Conservation (phyloP, 768 basidiomycete species). For the Tubosaeta brunneosetosa region DNA sequence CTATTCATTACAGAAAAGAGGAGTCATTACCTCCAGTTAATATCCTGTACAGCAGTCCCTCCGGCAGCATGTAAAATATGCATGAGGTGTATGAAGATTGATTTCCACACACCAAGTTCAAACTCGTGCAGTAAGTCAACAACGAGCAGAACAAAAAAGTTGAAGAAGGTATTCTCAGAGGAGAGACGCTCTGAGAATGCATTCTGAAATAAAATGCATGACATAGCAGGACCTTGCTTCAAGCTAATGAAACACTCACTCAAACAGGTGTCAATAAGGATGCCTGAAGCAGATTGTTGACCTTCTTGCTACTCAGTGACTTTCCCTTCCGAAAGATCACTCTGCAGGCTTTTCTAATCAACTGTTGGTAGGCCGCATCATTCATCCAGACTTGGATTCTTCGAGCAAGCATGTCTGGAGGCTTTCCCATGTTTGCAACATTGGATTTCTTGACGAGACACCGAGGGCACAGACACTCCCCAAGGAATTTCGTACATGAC, state of each 20-base stretch:
- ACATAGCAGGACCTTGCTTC: no score
- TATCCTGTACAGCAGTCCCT: no score
- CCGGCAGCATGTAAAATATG: neutral
- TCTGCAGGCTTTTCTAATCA: neutral
- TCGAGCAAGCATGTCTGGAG: neutral
- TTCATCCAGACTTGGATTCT: neutral
- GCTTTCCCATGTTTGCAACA: conserved; percentile 11
- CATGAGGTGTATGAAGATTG: neutral
- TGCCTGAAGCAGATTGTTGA: neutral
- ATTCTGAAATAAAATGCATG: neutral
- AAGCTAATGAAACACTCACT: neutral
- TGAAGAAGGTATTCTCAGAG: neutral
- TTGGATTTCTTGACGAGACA: conserved; percentile 18
- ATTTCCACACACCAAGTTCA: neutral
- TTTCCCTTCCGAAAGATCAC: neutral
- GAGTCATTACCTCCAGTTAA: neutral
- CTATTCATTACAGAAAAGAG: no score
- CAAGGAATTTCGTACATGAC: conserved; percentile 8
- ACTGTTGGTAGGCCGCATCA: fast-evolving
- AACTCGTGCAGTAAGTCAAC: neutral
- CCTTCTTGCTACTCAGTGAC: neutral
- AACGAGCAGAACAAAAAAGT: neutral
- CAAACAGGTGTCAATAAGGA: neutral
- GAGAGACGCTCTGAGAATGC: neutral
- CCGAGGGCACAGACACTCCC: conserved; percentile 22